Percentiles rank a stretch among this genome's conserved stretches.
Evolutionary conservation across 306 rosid species (phyloP).

Genomic region (Vicia faba): DNA sequence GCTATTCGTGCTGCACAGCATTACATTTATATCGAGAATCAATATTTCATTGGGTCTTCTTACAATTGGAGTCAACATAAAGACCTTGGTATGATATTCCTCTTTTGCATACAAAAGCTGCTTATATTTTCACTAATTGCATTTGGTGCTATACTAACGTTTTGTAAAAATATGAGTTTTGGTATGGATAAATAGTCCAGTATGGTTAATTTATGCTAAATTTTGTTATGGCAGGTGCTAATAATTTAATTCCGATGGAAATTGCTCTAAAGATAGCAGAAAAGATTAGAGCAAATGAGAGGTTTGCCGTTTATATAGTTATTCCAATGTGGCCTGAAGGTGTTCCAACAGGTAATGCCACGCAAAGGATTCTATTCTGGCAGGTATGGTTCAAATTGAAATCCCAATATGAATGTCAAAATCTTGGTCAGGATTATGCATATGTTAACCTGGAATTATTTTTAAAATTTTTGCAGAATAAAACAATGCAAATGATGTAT

Average conservation of each 20-base stretch:
- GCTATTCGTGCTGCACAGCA: constrained; percentile 86
- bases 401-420: constrained; percentile 28
- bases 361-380: constrained; percentile 96
- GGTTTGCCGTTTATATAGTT: constrained; percentile 89
- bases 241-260: constrained; percentile 95
- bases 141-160: neutral
- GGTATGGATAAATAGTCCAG: neutral
- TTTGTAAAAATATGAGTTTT: neutral
- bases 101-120: neutral
- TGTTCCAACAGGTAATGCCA: constrained; percentile 86
- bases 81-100: constrained; percentile 63
- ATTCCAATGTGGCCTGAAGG: constrained; percentile 99
- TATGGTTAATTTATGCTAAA: neutral
- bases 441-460: constrained; percentile 24
- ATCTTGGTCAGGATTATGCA: constrained; percentile 22
- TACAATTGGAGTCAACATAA: constrained; percentile 82
- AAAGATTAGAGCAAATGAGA: constrained; percentile 82
- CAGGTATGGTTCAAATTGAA: constrained; percentile 60
- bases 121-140: neutral
- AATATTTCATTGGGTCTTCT: constrained; percentile 90
- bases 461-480: constrained; percentile 58
- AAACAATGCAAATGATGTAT: constrained; percentile 99
- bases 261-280: constrained; percentile 92
- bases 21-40: constrained; percentile 87
- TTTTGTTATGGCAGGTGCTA: constrained; percentile 71